A percentile compares a stretch with the other conserved stretches of the same genome.
Conservation (phyloP, 345 rosid genomes). For the Clarkia xantiana region DNA sequence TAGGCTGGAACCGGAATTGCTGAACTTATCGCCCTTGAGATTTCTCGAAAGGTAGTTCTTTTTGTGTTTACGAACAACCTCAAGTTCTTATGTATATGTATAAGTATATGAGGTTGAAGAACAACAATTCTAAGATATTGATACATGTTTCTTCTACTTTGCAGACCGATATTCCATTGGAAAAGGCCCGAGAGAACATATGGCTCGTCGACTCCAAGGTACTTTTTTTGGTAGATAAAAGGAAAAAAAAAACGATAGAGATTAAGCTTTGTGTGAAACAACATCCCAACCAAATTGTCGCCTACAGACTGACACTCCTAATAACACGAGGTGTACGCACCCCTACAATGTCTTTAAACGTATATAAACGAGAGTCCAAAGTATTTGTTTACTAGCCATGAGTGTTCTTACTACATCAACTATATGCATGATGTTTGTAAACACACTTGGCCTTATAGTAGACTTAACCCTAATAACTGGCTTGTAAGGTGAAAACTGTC, state of each 20-base stretch:
- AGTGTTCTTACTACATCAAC: too few relatives aligned
- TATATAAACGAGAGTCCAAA: too few relatives aligned
- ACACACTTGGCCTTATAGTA: too few relatives aligned
- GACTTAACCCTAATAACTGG: too few relatives aligned
- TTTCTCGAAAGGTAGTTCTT: constrained; percentile 56
- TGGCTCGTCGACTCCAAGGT: constrained; percentile 98
- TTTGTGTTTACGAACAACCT: background rate
- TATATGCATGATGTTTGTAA: background rate
- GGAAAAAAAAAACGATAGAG: too few relatives aligned
- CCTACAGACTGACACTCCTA: too few relatives aligned
- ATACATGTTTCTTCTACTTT: constrained; percentile 5
- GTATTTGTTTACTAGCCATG: too few relatives aligned
- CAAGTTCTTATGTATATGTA: background rate
- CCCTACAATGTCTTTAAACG: too few relatives aligned
- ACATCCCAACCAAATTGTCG: too few relatives aligned
- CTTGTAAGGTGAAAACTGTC: background rate
- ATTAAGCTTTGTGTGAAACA: too few relatives aligned
- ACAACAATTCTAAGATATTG: background rate
- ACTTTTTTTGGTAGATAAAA: constrained; percentile 7
- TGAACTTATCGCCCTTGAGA: constrained; percentile 83
- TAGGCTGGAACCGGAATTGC: constrained; percentile 99
- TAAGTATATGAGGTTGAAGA: background rate
- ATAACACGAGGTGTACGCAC: too few relatives aligned
- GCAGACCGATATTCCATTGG: constrained; percentile 65
- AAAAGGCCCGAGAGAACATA: constrained; percentile 69